Evolutionary conservation across 495 filamentous ascomycete genomes (phyloP).

Genomic region (Cetradonia linearis): DNA sequence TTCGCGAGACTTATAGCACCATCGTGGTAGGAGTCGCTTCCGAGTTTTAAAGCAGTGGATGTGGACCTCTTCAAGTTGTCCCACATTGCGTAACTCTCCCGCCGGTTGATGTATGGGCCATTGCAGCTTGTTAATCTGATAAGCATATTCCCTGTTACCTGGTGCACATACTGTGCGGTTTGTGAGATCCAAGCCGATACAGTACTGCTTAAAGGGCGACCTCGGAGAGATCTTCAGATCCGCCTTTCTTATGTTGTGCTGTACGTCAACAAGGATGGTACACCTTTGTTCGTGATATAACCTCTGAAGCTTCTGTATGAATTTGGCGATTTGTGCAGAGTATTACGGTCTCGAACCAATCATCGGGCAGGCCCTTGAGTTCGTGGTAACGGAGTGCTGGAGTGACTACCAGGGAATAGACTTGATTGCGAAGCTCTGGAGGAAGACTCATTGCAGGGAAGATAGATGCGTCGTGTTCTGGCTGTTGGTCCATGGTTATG

Average conservation of each 20-base stretch:
- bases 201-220: background rate
- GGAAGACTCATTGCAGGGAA: background rate
- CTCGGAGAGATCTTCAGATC: background rate
- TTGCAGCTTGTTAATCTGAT: background rate
- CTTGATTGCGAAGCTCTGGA: constrained; percentile 3
- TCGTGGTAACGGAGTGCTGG: background rate
- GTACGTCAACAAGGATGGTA: background rate
- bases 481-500: background rate
- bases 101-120: background rate
- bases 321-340: background rate
- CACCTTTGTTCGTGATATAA: background rate
- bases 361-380: background rate
- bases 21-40: background rate
- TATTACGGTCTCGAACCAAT: background rate
- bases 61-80: background rate
- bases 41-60: background rate
- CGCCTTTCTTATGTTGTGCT: background rate
- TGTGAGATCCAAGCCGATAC: background rate
- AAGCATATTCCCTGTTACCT: background rate
- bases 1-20: background rate
- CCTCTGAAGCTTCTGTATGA: background rate
- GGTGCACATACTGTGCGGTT: background rate
- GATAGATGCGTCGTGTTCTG: background rate
- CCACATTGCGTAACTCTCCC: background rate
- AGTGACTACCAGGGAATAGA: background rate